Conservation (phyloP, 805 yeast species). For the Saturnispora serradocipensis region DNA sequence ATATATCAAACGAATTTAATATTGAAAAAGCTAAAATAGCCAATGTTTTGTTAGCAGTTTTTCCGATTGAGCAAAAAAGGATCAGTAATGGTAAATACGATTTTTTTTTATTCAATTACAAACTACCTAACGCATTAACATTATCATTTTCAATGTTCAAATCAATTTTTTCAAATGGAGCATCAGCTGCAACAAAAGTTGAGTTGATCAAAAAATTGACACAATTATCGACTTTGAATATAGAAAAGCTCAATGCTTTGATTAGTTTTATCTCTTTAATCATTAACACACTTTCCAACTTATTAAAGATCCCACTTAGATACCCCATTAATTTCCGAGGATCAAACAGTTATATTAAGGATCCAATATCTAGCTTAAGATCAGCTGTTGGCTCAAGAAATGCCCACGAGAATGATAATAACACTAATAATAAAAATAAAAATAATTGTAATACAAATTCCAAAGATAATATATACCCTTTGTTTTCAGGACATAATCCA, state of each 20-base stretch:
- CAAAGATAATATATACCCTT: slow-evolving; percentile 33
- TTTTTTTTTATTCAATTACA: slow-evolving; percentile 26
- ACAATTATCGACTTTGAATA: slow-evolving; percentile 24
- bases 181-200: slow-evolving; percentile 4
- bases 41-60: slow-evolving; percentile 19
- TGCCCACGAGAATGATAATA: not conserved
- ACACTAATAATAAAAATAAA: not conserved
- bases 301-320: slow-evolving; percentile 36
- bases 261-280: slow-evolving; percentile 39
- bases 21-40: slow-evolving; percentile 22
- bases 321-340: slow-evolving; percentile 43
- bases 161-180: slow-evolving; percentile 5
- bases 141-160: slow-evolving; percentile 9
- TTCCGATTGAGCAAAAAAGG: slow-evolving; percentile 24
- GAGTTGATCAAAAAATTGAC: slow-evolving; percentile 12
- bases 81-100: slow-evolving; percentile 1
- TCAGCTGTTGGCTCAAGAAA: not conserved
- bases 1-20: slow-evolving; percentile 9
- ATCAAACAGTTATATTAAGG: slow-evolving; percentile 38
- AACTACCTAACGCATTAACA: slow-evolving; percentile 18
- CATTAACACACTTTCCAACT: slow-evolving; percentile 31
- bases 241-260: slow-evolving; percentile 38
- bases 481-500: slow-evolving; percentile 38
- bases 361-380: slow-evolving; percentile 34
- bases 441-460: not conserved